These are phyloP conservation scores for Ceraceosorus bombacis DNA, from an alignment of 1,284 basidiomycete species.

Conservation along the genomic window DNA sequence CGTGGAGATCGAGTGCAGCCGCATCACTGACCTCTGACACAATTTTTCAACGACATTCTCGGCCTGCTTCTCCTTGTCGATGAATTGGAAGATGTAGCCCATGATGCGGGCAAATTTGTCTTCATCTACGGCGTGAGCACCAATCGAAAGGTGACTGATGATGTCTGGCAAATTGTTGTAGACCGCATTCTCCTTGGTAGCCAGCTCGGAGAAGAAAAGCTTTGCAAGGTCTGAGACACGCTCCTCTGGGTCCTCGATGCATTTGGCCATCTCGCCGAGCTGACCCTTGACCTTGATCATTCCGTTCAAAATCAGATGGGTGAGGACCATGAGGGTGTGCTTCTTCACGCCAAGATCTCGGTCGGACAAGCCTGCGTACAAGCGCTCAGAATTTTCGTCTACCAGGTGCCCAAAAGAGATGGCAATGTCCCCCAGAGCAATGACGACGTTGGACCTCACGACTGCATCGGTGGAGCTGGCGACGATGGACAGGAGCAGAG, in stretches of 20 bases:
- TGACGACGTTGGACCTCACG: constrained; percentile 90
- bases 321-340: constrained; percentile 97
- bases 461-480: constrained; percentile 81
- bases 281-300: constrained; percentile 99
- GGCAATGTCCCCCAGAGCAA: constrained; percentile 91
- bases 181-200: constrained; percentile 94
- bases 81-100: constrained; percentile 90
- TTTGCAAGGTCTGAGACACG: constrained; percentile 88
- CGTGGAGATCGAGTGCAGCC: constrained; percentile 55
- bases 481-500: constrained; percentile 83
- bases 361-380: constrained; percentile 89
- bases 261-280: constrained; percentile 98
- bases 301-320: constrained; percentile 91
- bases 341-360: constrained; percentile 86
- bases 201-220: constrained; percentile 90
- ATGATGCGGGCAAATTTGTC: constrained; percentile 85
- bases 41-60: constrained; percentile 48
- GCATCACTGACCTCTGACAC: constrained; percentile 32
- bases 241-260: constrained; percentile 83
- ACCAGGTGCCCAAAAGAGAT: constrained; percentile 93
- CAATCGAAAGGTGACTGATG: constrained; percentile 69
- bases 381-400: constrained; percentile 89
- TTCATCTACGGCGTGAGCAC: constrained; percentile 88
- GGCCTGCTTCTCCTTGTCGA: constrained; percentile 66
- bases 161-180: constrained; percentile 84